Evolutionary conservation across 2,329 filamentous ascomycete species (phyloP), one percentile per base, ranked within the genome.

Genomic region (Penicillium brasilianum): DNA sequence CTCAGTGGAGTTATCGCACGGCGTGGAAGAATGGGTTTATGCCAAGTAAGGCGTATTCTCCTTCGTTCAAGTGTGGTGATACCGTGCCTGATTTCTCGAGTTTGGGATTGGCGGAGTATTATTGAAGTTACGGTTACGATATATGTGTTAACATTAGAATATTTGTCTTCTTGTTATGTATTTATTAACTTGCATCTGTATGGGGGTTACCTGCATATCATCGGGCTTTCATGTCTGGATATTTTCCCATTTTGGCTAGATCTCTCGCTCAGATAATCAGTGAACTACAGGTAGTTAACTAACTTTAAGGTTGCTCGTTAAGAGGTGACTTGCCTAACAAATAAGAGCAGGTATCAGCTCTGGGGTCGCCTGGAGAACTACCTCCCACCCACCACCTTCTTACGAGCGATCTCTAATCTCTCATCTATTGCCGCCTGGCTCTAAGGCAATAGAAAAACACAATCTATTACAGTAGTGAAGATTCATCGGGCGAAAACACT

Each of bases 1-100:
- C 88, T 61, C 92, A 97, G 79, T 99, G 95, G 95, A 97, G 93
- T 75, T 80, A 78, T 51, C 74, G 71, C 10, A 74, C 73, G 1
- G 76, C 73, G 0, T 97, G 95, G 81, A 88, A 93, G 77, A 83
- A 88, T 65, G 93, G 92, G 0, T 81, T 93, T 51, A 77, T 99
- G 78, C 95, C 95, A 2, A 75, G 81, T 41, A 89, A 91, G 80
- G 89, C 91, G 0, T 92, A 90, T 73, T 79, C 87, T 22, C 84
- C 88, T 36, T 81, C 83, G n/a, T 94, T 92, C 70, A 87, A 87
- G 69, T 94, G 91, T 76, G 83, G 76, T 4, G 75, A 77, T 64
- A 63, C 66, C 25, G 69, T 82, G 4, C 81, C 81, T 1, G 78
- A 80, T 69, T 83, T 82, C 69, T 71, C 72, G 2, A 71, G 71